These are phyloP conservation scores for Malassezia psittaci DNA, from an alignment of 1,284 basidiomycete genomes.

Conservation along the genomic window DNA sequence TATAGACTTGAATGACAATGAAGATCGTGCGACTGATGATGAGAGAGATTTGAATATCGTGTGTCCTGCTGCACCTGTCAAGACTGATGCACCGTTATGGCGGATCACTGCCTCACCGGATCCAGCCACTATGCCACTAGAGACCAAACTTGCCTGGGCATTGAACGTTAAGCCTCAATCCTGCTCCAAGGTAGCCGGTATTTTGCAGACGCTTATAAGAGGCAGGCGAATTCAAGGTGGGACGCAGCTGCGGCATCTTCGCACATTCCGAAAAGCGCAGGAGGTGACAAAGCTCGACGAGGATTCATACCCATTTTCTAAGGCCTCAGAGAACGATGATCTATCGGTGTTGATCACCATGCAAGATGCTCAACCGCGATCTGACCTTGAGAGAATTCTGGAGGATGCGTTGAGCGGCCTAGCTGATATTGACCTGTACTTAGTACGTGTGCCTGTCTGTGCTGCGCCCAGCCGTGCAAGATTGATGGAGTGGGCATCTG, in stretches of 20 bases:
- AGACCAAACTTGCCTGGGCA: conserved; percentile 65
- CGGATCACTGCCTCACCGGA: conserved; percentile 47
- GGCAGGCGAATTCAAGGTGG: conserved; percentile 2
- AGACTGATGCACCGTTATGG: conserved; percentile 29
- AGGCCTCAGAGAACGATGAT: neutral
- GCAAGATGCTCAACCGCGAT: conserved; percentile 12
- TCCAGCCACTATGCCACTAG: conserved; percentile 44
- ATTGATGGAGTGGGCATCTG: conserved; percentile 51
- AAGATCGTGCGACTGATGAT: neutral
- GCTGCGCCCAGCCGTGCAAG: conserved; percentile 64
- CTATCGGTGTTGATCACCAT: conserved; percentile 23
- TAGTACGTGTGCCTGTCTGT: conserved; percentile 58
- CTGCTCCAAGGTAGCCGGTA: conserved; percentile 16
- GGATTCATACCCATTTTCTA: conserved; percentile 1
- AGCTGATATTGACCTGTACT: conserved; percentile 38
- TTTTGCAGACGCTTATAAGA: conserved; percentile 19
- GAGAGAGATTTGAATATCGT: too few species aligned
- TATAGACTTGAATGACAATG: neutral
- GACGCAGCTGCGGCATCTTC: conserved; percentile 23
- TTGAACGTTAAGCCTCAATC: conserved; percentile 59
- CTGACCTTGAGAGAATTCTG: conserved; percentile 17
- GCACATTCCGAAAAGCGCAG: conserved; percentile 25
- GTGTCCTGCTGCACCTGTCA: neutral
- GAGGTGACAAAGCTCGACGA: neutral
- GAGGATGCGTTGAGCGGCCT: neutral